Evolutionary conservation across 2,329 filamentous ascomycete species (phyloP).

Genomic region (Plectosphaerella sp.): DNA sequence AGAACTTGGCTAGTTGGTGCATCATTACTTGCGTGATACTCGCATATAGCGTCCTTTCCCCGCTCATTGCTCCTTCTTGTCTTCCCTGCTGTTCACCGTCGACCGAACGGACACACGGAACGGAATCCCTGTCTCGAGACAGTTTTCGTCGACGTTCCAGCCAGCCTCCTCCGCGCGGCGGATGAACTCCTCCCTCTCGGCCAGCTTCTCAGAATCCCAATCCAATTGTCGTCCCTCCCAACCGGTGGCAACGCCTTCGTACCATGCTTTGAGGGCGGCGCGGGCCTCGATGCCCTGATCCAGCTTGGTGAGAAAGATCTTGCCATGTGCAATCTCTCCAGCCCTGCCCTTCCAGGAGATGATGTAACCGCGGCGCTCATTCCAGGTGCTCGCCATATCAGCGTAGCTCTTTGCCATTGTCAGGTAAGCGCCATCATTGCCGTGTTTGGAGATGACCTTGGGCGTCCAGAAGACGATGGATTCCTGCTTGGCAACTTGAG

Average conservation of each 20-base stretch:
- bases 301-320: conserved; percentile 17
- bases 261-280: conserved; percentile 30
- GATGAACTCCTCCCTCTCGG: not conserved
- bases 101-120: not conserved
- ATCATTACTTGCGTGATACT: no score
- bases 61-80: not conserved
- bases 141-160: not conserved
- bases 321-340: conserved; percentile 20
- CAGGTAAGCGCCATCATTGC: conserved; percentile 25
- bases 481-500: conserved; percentile 60
- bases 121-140: not conserved
- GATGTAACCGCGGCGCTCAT: not conserved
- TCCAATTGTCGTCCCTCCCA: conserved; percentile 13
- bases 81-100: not conserved
- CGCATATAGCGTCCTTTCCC: no score
- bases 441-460: conserved; percentile 19
- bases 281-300: conserved; percentile 11
- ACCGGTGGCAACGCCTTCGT: conserved; percentile 29
- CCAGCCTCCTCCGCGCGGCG: not conserved
- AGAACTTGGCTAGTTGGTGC: no score
- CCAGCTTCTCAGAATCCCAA: not conserved
- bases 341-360: conserved; percentile 9
- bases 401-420: conserved; percentile 38
- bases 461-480: conserved; percentile 51
- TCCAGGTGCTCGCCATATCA: conserved; percentile 18